Conservation (phyloP, 768 basidiomycete genomes). For the Rickenella mellea region DNA sequence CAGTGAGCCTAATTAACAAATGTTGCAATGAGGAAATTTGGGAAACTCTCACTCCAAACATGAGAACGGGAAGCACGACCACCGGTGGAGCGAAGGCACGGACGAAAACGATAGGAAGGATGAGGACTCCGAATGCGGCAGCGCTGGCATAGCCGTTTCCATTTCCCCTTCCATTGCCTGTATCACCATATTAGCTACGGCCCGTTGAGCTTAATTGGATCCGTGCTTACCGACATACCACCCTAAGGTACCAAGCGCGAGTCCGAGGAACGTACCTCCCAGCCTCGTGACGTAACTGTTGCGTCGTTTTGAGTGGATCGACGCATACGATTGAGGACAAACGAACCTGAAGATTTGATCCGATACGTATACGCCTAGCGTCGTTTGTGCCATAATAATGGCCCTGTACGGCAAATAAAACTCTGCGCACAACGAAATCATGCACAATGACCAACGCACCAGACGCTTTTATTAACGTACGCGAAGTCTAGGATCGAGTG, state of each 20-base stretch:
- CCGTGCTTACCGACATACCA: conserved; percentile 35
- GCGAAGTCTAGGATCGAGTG: conserved; percentile 23
- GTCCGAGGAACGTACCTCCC: conserved; percentile 33
- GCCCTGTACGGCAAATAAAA: conserved; percentile 26
- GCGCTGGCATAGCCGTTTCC: conserved; percentile 49
- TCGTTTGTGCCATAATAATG: conserved; percentile 53
- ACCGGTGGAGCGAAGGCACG: conserved; percentile 37
- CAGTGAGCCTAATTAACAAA: background rate
- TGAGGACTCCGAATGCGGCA: conserved; percentile 35
- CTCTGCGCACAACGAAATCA: background rate
- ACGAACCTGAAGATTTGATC: conserved; percentile 45
- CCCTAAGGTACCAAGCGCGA: conserved; percentile 33
- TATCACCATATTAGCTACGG: background rate
- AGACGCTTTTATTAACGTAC: conserved; percentile 36
- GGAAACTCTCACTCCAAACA: conserved; percentile 24
- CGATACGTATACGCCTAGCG: conserved; percentile 43
- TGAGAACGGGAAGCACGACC: conserved; percentile 25
- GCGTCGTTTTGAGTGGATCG: background rate
- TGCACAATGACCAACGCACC: conserved; percentile 17
- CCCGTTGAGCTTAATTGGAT: background rate
- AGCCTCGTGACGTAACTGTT: conserved; percentile 33
- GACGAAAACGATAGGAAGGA: conserved; percentile 38
- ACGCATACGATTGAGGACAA: background rate
- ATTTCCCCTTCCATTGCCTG: conserved; percentile 31
- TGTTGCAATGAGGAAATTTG: background rate